phyloP scores from a whole-genome alignment of 2,329 filamentous ascomycete genomes.

The Penicillium rolfsii region DNA sequence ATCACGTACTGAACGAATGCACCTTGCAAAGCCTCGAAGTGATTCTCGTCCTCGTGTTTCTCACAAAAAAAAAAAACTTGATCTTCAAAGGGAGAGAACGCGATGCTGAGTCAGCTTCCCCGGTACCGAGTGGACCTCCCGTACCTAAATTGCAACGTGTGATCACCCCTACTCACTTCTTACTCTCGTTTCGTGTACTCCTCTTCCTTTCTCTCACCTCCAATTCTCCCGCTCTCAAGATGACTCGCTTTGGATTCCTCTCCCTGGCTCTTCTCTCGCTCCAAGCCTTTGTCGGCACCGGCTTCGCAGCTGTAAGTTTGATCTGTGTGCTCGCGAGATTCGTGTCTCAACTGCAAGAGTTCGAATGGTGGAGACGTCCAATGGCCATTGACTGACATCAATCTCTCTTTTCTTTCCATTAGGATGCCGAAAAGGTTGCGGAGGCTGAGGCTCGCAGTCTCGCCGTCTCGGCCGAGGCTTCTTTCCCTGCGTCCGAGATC shows the following conservation, averaged over 20 bases:
- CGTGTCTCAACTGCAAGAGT: not conserved
- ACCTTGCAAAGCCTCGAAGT: conserved; percentile 2
- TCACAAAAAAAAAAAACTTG: conserved; percentile 19
- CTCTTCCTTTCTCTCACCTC: conserved; percentile 15
- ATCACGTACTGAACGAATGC: not conserved
- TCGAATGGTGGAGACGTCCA: conserved; percentile 13
- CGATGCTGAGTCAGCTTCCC: conserved; percentile 30
- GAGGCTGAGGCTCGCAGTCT: conserved; percentile 65
- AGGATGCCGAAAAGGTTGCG: conserved; percentile 64
- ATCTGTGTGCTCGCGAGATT: conserved; percentile 14
- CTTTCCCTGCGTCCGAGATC: conserved; percentile 72
- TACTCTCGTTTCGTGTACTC: conserved; percentile 4
- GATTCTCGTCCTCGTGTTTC: conserved; percentile 11
- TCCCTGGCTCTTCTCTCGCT: conserved; percentile 72
- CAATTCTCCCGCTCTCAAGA: conserved; percentile 47
- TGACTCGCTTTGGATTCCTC: conserved; percentile 75
- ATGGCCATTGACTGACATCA: conserved; percentile 29
- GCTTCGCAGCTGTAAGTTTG: conserved; percentile 62
- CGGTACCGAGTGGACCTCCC: conserved; percentile 32
- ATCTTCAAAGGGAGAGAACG: conserved; percentile 15
- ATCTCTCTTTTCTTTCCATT: conserved; percentile 13
- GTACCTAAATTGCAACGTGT: conserved; percentile 29
- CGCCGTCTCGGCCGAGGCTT: conserved; percentile 59
- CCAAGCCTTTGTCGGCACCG: conserved; percentile 66
- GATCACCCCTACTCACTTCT: conserved; percentile 27